Percentiles rank a stretch among this genome's conserved stretches.
phyloP scores from a whole-genome alignment of 306 rosid genomes.

The Cyamopsis tetragonoloba region DNA sequence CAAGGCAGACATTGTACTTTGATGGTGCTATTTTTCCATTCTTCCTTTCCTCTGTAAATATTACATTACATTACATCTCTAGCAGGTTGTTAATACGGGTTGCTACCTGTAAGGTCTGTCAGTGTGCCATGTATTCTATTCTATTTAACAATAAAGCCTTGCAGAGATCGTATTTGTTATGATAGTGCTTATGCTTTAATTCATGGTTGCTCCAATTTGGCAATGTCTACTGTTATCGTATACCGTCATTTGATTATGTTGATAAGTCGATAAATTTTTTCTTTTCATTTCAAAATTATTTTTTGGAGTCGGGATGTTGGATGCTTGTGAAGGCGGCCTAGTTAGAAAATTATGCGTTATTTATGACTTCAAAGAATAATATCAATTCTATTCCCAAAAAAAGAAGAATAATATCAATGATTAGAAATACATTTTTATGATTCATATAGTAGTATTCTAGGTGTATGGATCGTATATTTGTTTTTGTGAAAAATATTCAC shows the following conservation, averaged over 20 bases:
- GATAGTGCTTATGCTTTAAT: background rate
- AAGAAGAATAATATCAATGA: too few species aligned
- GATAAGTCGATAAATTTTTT: background rate
- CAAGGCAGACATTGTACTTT: conserved; percentile 37
- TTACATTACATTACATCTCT: conserved; percentile 31
- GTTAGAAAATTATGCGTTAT: background rate
- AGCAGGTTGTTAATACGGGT: conserved; percentile 52
- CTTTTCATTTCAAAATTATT: background rate
- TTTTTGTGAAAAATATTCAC: too few species aligned
- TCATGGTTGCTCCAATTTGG: background rate
- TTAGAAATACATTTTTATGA: too few species aligned
- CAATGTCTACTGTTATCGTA: background rate
- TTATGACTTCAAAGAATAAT: background rate
- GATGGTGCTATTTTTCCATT: conserved; percentile 32
- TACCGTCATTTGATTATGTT: background rate
- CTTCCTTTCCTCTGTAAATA: conserved; percentile 51
- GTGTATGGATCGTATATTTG: too few species aligned
- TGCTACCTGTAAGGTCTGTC: conserved; percentile 46
- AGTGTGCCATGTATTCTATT: conserved; percentile 46
- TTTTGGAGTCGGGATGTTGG: too few species aligned
- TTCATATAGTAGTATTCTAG: too few species aligned
- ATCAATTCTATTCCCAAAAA: too few species aligned
- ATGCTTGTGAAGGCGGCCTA: too few species aligned
- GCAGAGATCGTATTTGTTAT: conserved; percentile 26
- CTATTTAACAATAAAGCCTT: conserved; percentile 50